Base-by-base conservation (phyloP, 768 basidiomycete genomes). In the Mycena metata region DNA sequence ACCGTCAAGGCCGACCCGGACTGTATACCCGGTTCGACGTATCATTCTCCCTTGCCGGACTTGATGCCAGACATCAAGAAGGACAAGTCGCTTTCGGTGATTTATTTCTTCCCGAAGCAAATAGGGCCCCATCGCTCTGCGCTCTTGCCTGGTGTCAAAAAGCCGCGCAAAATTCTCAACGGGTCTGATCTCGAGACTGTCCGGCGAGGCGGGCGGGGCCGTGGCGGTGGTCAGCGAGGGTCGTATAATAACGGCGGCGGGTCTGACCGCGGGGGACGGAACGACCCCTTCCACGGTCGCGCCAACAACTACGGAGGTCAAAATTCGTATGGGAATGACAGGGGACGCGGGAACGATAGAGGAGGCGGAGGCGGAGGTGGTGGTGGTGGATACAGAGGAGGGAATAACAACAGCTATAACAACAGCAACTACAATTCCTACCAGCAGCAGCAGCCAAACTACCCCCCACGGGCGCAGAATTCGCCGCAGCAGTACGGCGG, bases 11-110 rank as follows among this genome's bases (percentile, higher is more conserved):
- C 94, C 17, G 95, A 96, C 78, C 92, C 95, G 19, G 90, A 91
- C 62, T 96, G 92, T 74, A 87, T 99, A 15, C 98, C 98, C 4
- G 95, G 95, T 58, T 93, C 96, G 8, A 97, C 95, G 0, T 96
- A 94, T 77, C 90, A 90, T 73, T 89, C 88, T 36, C 95, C 94
- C 11, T 80, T 99, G 41, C 72, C 84, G 45, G 85, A 85, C 58
- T 81, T 68, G 50, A 64, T 94, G 56, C 87, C 88, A 3, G 96
- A 99, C 79, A 91, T 99, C 72, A 86, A 87, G 73, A 91, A 93
- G 76, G 96, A 99, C 79, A 87, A 89, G 24, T 94, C 96, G 12
- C 82, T 99, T 15, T 96, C 96, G 0, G 95, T 91, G 3, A 79
- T 90, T 36, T 99, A 96, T 79, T 90, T 88, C 78, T 98, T 96